Base-by-base conservation (phyloP, 495 filamentous ascomycete species). In the Parmelia sp. region DNA sequence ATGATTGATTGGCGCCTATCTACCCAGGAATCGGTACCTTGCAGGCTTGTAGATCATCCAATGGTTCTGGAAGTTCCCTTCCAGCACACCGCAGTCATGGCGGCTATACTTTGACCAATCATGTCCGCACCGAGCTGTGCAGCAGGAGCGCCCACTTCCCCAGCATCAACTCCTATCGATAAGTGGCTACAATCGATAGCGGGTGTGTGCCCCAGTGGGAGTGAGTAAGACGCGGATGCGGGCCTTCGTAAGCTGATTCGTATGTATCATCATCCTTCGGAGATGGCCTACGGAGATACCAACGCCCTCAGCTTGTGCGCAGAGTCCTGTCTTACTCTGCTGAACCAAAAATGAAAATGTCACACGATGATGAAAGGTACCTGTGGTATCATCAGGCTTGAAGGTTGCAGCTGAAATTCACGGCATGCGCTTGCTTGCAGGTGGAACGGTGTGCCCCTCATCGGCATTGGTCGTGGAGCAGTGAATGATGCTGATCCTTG, bases 21-120 rank as follows among this genome's bases (percentile, higher is more conserved):
- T 59, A 53, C 42, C 51, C 25, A 40, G 23, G 23, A 40, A 64
- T 42, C 62, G 62, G 62, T 64, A 64, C 62, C 62, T 64, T 64
- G 62, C 62, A 64, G 62, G 25, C 14, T 44, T 58, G 42, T 35
- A 45, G 40, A 45, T 42, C 25, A 25, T 53, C 39, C 4, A 58
- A n/a, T 9, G 42, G 35, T 56, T 55, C 61, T 63, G 61, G 61
- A 25, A 59, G 57, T n/a, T 42, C 51, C 27, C 39, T 59, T 59
- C 33, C 33, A 59, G 40, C 33, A 39, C 40, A 53, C 56, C 27
- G 29, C 53, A 53, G 58, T 59, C 51, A 62, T 64, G 63, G 66
- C 66, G 66, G 66, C 59, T 68, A 65, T 65, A 53, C 40, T 45
- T 58, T 55, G 27, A 23, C 27, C 62, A 37, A 58, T 63, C 63